Base-by-base conservation (phyloP, 1,139 yeast genomes). In the Geotrichum aggregatum region DNA sequence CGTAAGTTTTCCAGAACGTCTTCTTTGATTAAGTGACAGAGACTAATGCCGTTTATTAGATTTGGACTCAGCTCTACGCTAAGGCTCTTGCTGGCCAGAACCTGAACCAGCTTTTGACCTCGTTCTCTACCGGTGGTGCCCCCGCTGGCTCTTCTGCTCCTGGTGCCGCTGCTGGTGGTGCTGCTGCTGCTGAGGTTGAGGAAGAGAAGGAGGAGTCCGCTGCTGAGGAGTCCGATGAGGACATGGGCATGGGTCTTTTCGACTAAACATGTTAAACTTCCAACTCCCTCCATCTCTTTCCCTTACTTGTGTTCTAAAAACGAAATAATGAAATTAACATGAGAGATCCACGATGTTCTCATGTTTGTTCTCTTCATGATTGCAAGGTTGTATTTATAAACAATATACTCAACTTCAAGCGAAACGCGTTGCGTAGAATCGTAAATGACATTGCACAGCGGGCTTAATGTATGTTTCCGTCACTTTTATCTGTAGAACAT, bases 81-180 rank as follows among this genome's bases (percentile, higher is more conserved):
- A 94, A 82, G 77, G 97, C 97, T 81, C 77, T 85, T 75, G 75
- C 81, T 74, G 89, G 89, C 80, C 84, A 54, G 44, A 44, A 54
- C 55, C 21, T 54, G 30, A n/a, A 19, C 33, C 53, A 45, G 18
- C 53, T 54, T 21, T 6, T 89, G 73, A 87, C 96, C 66, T 78
- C 95, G 61, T 94, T 88, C 65, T 96, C 96, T 77, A 72, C 95
- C 71, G 96, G 95, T 76, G 96, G 87, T 78, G 87, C 94, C 69
- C 87, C 87, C 71, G 78, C 85, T 46, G 52, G 47, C 21, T 45
- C 48, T 28, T 54, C 51, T 39, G 78, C 83, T 68, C 77, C 78
- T 65, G 77, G 76, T 70, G 80, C 76, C 66, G 80, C 78, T 69
- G 82, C 82, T 67, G 79, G 81, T 66, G 77, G 79, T 63, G 77